Conservation (phyloP, 106 monocot species). For the Dendrobium nobile region DNA sequence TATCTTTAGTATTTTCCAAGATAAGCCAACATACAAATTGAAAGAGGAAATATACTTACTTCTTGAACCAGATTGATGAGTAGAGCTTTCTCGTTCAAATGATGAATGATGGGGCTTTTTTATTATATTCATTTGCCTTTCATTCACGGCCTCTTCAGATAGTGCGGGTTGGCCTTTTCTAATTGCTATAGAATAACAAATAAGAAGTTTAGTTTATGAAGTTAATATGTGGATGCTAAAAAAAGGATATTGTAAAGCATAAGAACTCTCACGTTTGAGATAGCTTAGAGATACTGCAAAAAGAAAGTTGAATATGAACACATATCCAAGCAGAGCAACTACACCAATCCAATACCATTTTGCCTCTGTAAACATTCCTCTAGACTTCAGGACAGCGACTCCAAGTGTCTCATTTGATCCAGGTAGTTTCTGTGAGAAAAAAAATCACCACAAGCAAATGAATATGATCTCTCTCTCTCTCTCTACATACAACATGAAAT, state of each 20-base stretch:
- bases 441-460: too few species aligned
- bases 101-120: slow-evolving; percentile 6
- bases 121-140: slow-evolving; percentile 21
- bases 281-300: slow-evolving; percentile 29
- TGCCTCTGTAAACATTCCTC: slow-evolving; percentile 46
- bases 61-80: background rate
- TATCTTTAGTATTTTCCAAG: background rate
- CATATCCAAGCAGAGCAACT: slow-evolving; percentile 34
- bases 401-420: slow-evolving; percentile 26
- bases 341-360: slow-evolving; percentile 66
- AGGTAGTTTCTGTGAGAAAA: slow-evolving; percentile 10
- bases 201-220: background rate
- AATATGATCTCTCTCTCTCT: background rate
- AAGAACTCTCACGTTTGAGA: slow-evolving; percentile 33
- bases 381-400: slow-evolving; percentile 25
- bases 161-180: background rate
- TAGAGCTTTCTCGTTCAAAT: background rate
- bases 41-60: background rate
- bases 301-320: slow-evolving; percentile 38
- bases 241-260: background rate
- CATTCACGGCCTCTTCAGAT: slow-evolving; percentile 29
- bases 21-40: background rate
- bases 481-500: background rate
- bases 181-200: background rate
- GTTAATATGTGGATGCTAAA: background rate